Evolutionary conservation across 306 rosid species (phyloP), one percentile per base, ranked within the genome.

Genomic region (Lathyrus oleraceus): DNA sequence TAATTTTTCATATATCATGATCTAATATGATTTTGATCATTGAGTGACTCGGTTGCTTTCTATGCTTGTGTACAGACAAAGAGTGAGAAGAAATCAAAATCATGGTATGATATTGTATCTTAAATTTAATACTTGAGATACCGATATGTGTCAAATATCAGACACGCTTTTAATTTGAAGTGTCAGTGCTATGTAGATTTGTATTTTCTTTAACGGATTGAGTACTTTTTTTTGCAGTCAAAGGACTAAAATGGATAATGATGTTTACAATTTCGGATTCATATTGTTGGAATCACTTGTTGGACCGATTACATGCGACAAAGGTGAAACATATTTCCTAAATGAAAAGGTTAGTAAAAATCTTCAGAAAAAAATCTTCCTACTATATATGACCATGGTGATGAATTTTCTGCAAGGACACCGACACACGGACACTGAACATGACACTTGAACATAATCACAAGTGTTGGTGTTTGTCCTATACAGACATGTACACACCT

Each of bases 211-310:
- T 32, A 32, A 32, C 8, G 0, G 8, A 32, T 32, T 8, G 2
- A 32, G 38, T 32, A 32, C 6, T 8, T 32, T 32, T 32, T 32
- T 6, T 35, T 81, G 82, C 84, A 87, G 95, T 79, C 81, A 72
- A 51, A 81, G 40, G 74, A 81, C 53, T 77, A 67, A 79, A 9
- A 4, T 38, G 62, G 91, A 90, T 81, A 88, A 87, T 69, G 98
- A 88, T 76, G 98, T 92, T 47, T 86, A 92, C 79, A 85, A 85
- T 79, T 92, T 89, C 8, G 98, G 98, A 71, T 85, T 86, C 69
- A 83, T 92, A 77, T 69, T 89, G 80, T 89, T 89, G 32, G 96
- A 92, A 70, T 88, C 98, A 47, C 96, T 92, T 20, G 93, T 83
- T 65, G 96, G 98, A 38, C 85, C 96, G 6, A 78, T 81, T 10